These are phyloP conservation scores for Chalciporus sphaerocephalus DNA, from an alignment of 768 basidiomycete genomes.

Conservation along the genomic window DNA sequence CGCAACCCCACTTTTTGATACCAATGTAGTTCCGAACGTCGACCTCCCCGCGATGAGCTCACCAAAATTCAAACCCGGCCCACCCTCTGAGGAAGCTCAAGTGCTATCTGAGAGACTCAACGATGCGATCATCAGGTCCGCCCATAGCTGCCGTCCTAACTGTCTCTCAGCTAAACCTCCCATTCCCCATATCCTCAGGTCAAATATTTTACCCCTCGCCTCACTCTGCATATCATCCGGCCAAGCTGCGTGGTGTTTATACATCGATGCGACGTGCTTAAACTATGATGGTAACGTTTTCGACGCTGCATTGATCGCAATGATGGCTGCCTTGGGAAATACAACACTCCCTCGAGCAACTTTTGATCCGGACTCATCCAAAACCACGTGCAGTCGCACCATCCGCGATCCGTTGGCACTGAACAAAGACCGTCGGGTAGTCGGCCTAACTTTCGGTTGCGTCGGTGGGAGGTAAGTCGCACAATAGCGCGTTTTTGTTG, in stretches of 20 bases:
- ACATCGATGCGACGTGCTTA: conserved; percentile 91
- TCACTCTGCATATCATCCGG: conserved; percentile 77
- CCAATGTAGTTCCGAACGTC: conserved; percentile 79
- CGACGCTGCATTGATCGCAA: conserved; percentile 84
- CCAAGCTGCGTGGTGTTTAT: conserved; percentile 89
- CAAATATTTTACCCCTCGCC: conserved; percentile 56
- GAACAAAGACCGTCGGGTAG: conserved; percentile 14
- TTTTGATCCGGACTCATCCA: conserved; percentile 63
- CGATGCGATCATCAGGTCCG: conserved; percentile 70
- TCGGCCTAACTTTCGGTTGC: conserved; percentile 23
- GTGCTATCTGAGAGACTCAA: conserved; percentile 80
- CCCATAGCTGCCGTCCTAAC: not conserved
- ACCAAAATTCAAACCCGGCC: conserved; percentile 91
- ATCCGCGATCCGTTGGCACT: conserved; percentile 45
- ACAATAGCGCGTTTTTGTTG: no score
- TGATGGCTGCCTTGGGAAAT: conserved; percentile 81
- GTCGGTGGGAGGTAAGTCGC: conserved; percentile 19
- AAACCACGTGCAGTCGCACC: conserved; percentile 58
- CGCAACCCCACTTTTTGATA: no score
- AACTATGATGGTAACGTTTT: conserved; percentile 97
- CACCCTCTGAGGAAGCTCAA: conserved; percentile 92
- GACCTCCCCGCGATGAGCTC: conserved; percentile 93
- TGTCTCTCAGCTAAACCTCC: not conserved
- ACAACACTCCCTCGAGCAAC: conserved; percentile 67
- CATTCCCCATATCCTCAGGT: conserved; percentile 37